phyloP scores from a whole-genome alignment of 225 moss, liverwort and hornwort genomes.

The Marchantia paleacea region DNA sequence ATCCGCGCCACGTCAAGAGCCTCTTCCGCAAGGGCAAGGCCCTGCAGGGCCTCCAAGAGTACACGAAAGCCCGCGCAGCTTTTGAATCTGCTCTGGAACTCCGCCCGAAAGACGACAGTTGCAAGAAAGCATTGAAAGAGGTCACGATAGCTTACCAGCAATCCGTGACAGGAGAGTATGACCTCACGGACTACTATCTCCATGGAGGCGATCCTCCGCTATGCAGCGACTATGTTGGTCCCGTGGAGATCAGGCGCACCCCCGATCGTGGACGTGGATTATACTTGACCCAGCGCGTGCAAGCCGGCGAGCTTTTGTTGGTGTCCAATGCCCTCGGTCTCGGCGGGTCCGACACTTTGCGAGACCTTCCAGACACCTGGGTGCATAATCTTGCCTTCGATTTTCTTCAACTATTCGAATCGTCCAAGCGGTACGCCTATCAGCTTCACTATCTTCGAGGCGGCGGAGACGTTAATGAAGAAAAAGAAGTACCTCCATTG shows the following conservation, averaged over 20 bases:
- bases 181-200: not conserved
- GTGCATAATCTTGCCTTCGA: not conserved
- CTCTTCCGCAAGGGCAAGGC: conserved; percentile 68
- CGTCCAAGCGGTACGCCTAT: not conserved
- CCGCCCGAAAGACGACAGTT: not conserved
- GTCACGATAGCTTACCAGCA: conserved; percentile 1
- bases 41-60: conserved; percentile 55
- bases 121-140: conserved; percentile 1
- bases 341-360: not conserved
- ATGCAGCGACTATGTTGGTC: conserved; percentile 35
- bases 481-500: conserved; percentile 5
- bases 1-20: conserved; percentile 59
- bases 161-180: conserved; percentile 10
- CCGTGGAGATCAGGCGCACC: conserved; percentile 22
- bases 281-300: conserved; percentile 19
- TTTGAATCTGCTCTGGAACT: conserved; percentile 41
- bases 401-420: not conserved
- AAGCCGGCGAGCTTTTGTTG: conserved; percentile 26
- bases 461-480: not conserved
- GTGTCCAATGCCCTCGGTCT: conserved; percentile 31
- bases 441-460: conserved; percentile 7
- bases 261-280: conserved; percentile 22
- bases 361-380: not conserved
- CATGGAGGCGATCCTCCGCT: conserved; percentile 4
- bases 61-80: conserved; percentile 46